A percentile compares a stretch with the other conserved stretches of the same genome.
These are phyloP conservation scores for Solanum chmielewskii DNA, from an alignment of 257 asterid species.

Conservation along the genomic window DNA sequence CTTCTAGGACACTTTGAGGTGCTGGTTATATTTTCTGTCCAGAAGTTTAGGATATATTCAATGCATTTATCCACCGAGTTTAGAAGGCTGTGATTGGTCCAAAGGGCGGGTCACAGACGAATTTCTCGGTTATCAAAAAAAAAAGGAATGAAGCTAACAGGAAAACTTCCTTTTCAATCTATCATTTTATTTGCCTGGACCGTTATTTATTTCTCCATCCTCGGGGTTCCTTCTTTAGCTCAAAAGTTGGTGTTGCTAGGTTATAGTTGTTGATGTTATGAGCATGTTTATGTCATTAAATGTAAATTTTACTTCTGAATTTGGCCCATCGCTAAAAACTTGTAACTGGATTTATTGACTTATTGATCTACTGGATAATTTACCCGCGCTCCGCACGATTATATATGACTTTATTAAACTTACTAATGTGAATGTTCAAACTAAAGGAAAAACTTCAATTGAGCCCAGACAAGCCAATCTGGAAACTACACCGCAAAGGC, in stretches of 20 bases:
- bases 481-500: not conserved
- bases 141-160: not conserved
- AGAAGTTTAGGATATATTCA: not conserved
- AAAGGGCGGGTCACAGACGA: no score
- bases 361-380: not conserved
- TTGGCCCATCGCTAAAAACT: not conserved
- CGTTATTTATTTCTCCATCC: not conserved
- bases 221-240: not conserved
- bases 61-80: not conserved
- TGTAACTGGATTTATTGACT: not conserved
- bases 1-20: not conserved
- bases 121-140: no score
- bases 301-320: not conserved
- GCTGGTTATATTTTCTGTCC: not conserved
- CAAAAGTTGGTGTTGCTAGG: not conserved
- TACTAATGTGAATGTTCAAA: not conserved
- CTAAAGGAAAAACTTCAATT: not conserved
- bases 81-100: no score
- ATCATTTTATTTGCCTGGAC: not conserved
- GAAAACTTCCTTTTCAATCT: not conserved
- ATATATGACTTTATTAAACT: not conserved
- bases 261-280: not conserved
- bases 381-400: not conserved
- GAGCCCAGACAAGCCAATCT: not conserved
- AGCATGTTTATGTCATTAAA: not conserved